These are phyloP conservation scores for Ilyonectria destructans DNA, from an alignment of 2,329 filamentous ascomycete species.

Conservation along the genomic window DNA sequence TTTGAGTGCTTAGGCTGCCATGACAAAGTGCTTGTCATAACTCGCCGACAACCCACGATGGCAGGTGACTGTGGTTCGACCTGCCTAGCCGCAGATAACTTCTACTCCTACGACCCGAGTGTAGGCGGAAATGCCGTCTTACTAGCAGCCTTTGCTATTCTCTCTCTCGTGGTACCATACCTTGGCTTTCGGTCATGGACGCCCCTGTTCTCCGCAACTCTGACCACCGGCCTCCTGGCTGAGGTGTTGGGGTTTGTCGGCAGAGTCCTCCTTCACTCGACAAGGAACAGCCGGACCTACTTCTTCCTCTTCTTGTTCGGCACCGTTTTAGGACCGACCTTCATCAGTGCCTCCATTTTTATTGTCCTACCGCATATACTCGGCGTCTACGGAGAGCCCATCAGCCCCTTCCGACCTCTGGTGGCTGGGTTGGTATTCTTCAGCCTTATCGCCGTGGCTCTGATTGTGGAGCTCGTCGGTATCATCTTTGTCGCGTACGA, in stretches of 20 bases:
- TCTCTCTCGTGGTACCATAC: slow-evolving; percentile 58
- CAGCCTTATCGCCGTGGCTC: slow-evolving; percentile 53
- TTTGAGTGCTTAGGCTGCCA: slow-evolving; percentile 41
- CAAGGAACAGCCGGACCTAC: slow-evolving; percentile 53
- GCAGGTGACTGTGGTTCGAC: slow-evolving; percentile 55
- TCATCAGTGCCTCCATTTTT: slow-evolving; percentile 63
- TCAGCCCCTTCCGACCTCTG: slow-evolving; percentile 56
- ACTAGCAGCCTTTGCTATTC: slow-evolving; percentile 58
- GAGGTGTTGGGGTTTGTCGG: slow-evolving; percentile 65
- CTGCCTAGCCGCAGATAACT: slow-evolving; percentile 56
- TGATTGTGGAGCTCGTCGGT: slow-evolving; percentile 60
- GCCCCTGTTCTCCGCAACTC: slow-evolving; percentile 57
- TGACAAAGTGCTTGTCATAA: slow-evolving; percentile 43
- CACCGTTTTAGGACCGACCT: slow-evolving; percentile 63
- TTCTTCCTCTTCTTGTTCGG: slow-evolving; percentile 65
- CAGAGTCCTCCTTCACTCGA: slow-evolving; percentile 59
- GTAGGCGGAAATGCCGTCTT: slow-evolving; percentile 60
- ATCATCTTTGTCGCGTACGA: slow-evolving; percentile 58
- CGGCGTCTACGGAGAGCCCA: slow-evolving; percentile 62
- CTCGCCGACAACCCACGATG: slow-evolving; percentile 51
- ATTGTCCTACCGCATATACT: slow-evolving; percentile 64
- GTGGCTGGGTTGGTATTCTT: slow-evolving; percentile 55
- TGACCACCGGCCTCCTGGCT: slow-evolving; percentile 60
- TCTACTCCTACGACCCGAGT: slow-evolving; percentile 56
- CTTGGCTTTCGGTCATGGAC: slow-evolving; percentile 60